Base-by-base conservation (phyloP, 2,329 filamentous ascomycete genomes). In the Berkeleyomyces basicola region DNA sequence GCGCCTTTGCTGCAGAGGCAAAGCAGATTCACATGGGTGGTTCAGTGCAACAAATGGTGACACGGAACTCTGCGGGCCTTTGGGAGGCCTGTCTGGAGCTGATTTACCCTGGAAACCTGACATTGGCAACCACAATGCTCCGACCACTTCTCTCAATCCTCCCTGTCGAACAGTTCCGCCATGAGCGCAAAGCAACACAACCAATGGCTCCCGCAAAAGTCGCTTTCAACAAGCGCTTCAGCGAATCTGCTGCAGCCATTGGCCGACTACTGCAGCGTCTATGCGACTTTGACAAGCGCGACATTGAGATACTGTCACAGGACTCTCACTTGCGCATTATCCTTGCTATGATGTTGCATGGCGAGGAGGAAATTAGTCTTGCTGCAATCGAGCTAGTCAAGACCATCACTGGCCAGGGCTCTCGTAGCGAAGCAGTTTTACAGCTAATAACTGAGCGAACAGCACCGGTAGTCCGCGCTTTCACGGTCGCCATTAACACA, bases 371-470 rank as follows among this genome's bases (percentile, higher is more conserved):
- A 64, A 85, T 93, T 42, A 90, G 89, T 65, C 86, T 91, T 70
- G 86, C 88, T 14, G 85, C 88, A 0, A 81, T 91, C 5, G 87
- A 90, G 67, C 76, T 97, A 37, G 80, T 97, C 67, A 96, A 96
- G 72, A 83, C 83, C 43, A 82, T 92, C 68, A 93, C 88, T 43
- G 82, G 81, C 7, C 83, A 95, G 71, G 70, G 76, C 42, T 75
- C 74, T 23, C 78, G 80, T 59, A 72, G 74, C 44, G 78, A 79
- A 11, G 79, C 79, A 4, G 71, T 82, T n/a, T 70, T 70, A 7
- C 74, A 71, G 66, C 70, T 82, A 66, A 69, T 81, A 2, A 71
- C 75, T 51, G 68, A 73, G n/a, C 73, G 76, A 37, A 76, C 66
- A 9, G 61, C 57, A 6, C 59, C 63, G 9, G 65, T 62, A 10